phyloP scores from a whole-genome alignment of 352 stramenopile species.

The Phytophthora fragariae region DNA sequence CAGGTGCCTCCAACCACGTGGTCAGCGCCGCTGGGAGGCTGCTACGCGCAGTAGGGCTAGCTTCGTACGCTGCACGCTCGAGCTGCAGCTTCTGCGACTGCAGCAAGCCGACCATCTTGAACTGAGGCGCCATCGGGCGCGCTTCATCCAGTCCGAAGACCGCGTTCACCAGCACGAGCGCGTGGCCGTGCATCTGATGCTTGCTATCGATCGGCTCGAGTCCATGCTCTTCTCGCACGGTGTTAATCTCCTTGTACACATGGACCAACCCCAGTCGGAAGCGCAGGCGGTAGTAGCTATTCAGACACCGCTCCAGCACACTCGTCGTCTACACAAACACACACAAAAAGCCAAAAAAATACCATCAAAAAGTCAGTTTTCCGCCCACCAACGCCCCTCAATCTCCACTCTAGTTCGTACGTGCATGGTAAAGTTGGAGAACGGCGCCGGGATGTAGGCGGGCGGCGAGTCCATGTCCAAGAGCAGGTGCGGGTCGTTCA shows the following conservation, averaged over 20 bases:
- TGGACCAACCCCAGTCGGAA: conserved; percentile 73
- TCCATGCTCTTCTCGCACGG: conserved; percentile 58
- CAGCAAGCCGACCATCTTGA: conserved; percentile 78
- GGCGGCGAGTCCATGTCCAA: conserved; percentile 88
- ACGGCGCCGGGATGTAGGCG: conserved; percentile 80
- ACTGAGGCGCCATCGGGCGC: conserved; percentile 76
- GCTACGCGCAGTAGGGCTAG: conserved; percentile 20
- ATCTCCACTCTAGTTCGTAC: conserved; percentile 39
- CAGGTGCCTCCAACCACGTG: conserved; percentile 45
- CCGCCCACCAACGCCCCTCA: background rate
- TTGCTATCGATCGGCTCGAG: conserved; percentile 61
- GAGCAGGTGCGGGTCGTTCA: conserved; percentile 85
- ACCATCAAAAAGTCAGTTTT: conserved; percentile 23
- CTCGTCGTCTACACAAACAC: conserved; percentile 59
- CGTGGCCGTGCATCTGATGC: conserved; percentile 58
- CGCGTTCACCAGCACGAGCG: conserved; percentile 84
- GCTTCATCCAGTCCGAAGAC: conserved; percentile 86
- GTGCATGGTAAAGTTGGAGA: conserved; percentile 85
- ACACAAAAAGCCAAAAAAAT: background rate
- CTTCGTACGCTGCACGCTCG: conserved; percentile 25
- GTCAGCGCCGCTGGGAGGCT: conserved; percentile 48
- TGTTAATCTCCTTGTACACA: conserved; percentile 74
- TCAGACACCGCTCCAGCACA: conserved; percentile 81
- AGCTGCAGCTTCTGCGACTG: conserved; percentile 43
- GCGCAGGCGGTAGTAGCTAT: conserved; percentile 77